A percentile compares a stretch with the other conserved stretches of the same genome.
phyloP scores from a whole-genome alignment of 352 stramenopile species.

The Lagenidium sp. region DNA sequence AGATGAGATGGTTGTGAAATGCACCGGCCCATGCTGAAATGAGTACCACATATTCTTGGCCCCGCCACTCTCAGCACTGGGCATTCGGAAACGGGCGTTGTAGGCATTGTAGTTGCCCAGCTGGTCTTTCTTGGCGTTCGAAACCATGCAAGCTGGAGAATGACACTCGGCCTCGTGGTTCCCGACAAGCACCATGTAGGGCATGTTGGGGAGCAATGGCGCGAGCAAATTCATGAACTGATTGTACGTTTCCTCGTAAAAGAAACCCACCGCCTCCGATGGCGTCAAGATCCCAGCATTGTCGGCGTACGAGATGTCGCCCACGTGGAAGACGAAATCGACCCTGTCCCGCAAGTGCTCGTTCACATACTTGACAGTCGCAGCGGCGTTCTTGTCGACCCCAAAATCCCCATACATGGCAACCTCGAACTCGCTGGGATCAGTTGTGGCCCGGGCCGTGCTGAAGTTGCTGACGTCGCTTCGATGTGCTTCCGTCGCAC shows the following conservation, averaged over 20 bases:
- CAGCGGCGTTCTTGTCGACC: slow-evolving; percentile 25
- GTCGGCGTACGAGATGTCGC: slow-evolving; percentile 22
- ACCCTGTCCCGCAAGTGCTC: slow-evolving; percentile 5
- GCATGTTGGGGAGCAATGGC: slow-evolving; percentile 28
- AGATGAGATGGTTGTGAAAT: slow-evolving; percentile 71
- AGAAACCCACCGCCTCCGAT: slow-evolving; percentile 33
- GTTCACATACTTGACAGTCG: slow-evolving; percentile 2
- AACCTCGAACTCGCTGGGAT: slow-evolving; percentile 22
- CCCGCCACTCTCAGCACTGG: slow-evolving; percentile 36
- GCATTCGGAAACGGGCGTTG: slow-evolving; percentile 81
- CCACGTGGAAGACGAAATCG: slow-evolving; percentile 26
- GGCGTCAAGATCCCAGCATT: slow-evolving; percentile 4
- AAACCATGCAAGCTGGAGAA: slow-evolving; percentile 42
- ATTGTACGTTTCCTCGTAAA: slow-evolving; percentile 81
- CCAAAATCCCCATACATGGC: slow-evolving; percentile 42
- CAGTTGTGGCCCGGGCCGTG: slow-evolving; percentile 15
- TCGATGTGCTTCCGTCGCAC: neutral
- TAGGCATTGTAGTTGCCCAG: slow-evolving; percentile 78
- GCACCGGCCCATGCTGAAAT: slow-evolving; percentile 69
- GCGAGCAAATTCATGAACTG: slow-evolving; percentile 61
- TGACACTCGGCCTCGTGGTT: slow-evolving; percentile 87
- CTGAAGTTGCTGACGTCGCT: slow-evolving; percentile 17
- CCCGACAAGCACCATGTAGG: slow-evolving; percentile 75
- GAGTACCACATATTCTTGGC: slow-evolving; percentile 80
- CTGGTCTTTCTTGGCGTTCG: slow-evolving; percentile 21